Percentiles rank a stretch among this genome's conserved stretches.
phyloP scores from a whole-genome alignment of 345 rosid genomes.

The Eucalyptus tenuipes region DNA sequence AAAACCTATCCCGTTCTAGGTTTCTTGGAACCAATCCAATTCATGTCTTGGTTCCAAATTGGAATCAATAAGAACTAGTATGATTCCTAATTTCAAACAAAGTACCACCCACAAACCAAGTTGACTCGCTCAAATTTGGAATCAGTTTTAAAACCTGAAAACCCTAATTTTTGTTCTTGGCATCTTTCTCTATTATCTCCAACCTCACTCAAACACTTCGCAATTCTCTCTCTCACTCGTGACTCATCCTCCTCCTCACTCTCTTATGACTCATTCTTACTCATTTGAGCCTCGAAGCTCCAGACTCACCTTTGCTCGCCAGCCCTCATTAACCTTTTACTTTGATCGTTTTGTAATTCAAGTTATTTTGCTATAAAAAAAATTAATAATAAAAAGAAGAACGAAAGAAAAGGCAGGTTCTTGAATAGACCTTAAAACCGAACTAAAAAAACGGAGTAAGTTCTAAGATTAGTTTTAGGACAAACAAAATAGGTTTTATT shows the following conservation, averaged over 20 bases:
- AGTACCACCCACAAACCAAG: no score
- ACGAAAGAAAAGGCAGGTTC: rapidly evolving
- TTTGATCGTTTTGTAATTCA: background rate
- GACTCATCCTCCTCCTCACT: background rate
- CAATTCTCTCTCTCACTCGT: rapidly evolving
- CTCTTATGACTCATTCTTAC: background rate
- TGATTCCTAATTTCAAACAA: no score
- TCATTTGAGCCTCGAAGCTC: rapidly evolving
- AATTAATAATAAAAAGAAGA: no score
- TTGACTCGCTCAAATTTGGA: background rate
- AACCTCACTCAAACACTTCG: background rate
- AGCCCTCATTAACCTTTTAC: no score
- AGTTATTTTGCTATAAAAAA: no score
- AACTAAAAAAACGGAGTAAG: no score
- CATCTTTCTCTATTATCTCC: no score
- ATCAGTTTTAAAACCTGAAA: no score
- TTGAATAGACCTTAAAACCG: rapidly evolving
- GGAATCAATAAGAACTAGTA: no score
- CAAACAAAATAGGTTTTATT: no score
- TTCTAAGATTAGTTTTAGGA: no score
- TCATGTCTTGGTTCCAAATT: background rate
- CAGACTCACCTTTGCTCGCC: background rate
- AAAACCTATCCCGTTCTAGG: background rate
- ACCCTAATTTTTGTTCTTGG: no score
- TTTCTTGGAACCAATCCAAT: background rate